These are phyloP conservation scores for Boletus hoseneyae DNA, from an alignment of 1,284 basidiomycete species.

Conservation along the genomic window DNA sequence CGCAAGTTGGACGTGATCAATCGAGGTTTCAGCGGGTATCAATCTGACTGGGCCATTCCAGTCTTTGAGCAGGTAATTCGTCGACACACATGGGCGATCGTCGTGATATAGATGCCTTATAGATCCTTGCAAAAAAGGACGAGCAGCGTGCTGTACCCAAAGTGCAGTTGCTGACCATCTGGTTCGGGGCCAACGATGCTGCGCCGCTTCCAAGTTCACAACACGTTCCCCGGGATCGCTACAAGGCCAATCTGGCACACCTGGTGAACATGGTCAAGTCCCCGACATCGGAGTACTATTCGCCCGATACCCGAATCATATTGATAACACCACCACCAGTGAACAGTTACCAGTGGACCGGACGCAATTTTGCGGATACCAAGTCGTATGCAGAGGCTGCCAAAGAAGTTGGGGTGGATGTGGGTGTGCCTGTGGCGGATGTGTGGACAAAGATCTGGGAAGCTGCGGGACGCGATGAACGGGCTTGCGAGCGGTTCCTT, in stretches of 20 bases:
- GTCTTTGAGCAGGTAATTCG: constrained; percentile 67
- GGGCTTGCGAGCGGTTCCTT: constrained; percentile 47
- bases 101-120: background rate
- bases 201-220: constrained; percentile 57
- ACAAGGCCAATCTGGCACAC: constrained; percentile 60
- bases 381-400: constrained; percentile 69
- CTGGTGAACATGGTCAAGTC: constrained; percentile 63
- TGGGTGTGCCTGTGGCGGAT: constrained; percentile 62
- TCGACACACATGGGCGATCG: background rate
- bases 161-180: constrained; percentile 74
- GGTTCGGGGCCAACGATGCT: constrained; percentile 89
- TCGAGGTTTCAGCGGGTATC: constrained; percentile 79
- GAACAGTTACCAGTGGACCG: constrained; percentile 54
- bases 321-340: constrained; percentile 85
- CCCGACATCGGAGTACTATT: constrained; percentile 62
- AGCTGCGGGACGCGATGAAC: constrained; percentile 57
- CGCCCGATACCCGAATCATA: constrained; percentile 72
- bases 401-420: constrained; percentile 52
- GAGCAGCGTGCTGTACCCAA: constrained; percentile 51
- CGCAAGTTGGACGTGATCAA: constrained; percentile 82
- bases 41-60: constrained; percentile 78
- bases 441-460: constrained; percentile 67
- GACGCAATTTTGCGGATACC: constrained; percentile 62
- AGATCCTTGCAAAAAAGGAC: constrained; percentile 57
- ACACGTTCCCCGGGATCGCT: constrained; percentile 68